A percentile compares a stretch with the other conserved stretches of the same genome.
Conservation (phyloP, 2,329 filamentous ascomycete genomes). For the Aaosphaeria pasadenensis region DNA sequence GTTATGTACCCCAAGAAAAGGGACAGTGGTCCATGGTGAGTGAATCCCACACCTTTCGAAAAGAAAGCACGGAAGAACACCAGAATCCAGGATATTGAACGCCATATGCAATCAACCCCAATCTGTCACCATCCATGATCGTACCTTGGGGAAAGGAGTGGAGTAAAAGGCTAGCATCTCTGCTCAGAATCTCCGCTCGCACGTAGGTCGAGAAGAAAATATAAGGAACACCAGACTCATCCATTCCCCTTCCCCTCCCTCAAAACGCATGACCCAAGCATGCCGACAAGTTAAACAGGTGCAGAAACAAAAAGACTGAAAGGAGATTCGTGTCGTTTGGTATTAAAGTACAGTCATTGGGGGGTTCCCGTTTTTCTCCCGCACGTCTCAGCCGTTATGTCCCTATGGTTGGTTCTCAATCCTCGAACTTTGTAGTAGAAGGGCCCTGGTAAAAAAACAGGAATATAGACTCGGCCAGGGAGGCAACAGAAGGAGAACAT, state of each 20-base stretch:
- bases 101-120: too few relatives aligned
- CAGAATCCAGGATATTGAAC: too few relatives aligned
- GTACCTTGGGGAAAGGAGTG: too few relatives aligned
- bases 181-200: too few relatives aligned
- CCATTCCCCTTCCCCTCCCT: background rate
- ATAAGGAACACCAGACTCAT: background rate
- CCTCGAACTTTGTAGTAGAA: background rate
- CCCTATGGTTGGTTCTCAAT: background rate
- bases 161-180: too few relatives aligned
- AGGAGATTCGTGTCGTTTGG: constrained; percentile 6
- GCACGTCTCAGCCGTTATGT: background rate
- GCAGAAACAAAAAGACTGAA: background rate
- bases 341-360: constrained; percentile 6
- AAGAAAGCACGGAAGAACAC: too few relatives aligned
- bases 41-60: too few relatives aligned
- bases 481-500: background rate
- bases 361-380: background rate
- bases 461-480: background rate
- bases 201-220: too few relatives aligned
- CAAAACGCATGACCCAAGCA: background rate
- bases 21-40: too few relatives aligned
- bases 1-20: too few relatives aligned
- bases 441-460: background rate
- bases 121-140: too few relatives aligned
- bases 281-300: background rate